Evolutionary conservation across 1,284 basidiomycete species (phyloP), one percentile per base, ranked within the genome.

Genomic region (Cryptococcus floricola): DNA sequence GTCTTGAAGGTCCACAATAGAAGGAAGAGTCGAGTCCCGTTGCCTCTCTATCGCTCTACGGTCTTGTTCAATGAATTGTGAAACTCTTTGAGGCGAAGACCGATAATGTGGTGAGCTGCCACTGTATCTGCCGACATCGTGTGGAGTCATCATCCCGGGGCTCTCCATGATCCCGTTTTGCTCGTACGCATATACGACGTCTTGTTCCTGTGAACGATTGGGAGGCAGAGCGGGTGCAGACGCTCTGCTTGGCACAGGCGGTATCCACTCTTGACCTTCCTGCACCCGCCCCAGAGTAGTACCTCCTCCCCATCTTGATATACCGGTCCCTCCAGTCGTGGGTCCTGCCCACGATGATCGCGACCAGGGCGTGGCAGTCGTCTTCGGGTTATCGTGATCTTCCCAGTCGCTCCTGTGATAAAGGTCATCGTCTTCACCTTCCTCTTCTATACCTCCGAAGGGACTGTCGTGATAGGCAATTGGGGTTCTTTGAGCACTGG

Each of bases 371-470:
- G 62, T 57, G 16, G 44, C 46, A 27, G 47, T 52, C 27, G 37
- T 48, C 18, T 41, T 38, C 25, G 31, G 41, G 9, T 48, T 25
- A 23, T 46, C 44, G 23, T 34, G 31, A 34, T 34, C 48, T n/a
- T 46, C 60, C 62, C 61, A 66, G 37, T 66, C 64, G n/a, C 60
- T 63, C 39, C 61, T 53, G 8, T 63, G 61, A 39, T 68, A 68
- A n/a, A 66, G 47, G 31, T 60, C 59, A 9, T 60, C 53, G 5
- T 48, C 50, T 34, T 61, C 48, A 46, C 41, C 54, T 19, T 37
- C 50, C 19, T 46, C 44, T 7, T 39, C 54, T n/a, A 25, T 25
- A 2, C 23, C 52, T 39, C 45, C 27, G 14, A 48, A 53, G 5
- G 44, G 52, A 25, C 23, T 39, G 12, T 39, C 48, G 18, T 18